Evolutionary conservation across 768 basidiomycete genomes (phyloP), one percentile per base, ranked within the genome.

Genomic region (Mycena vulgaris): DNA sequence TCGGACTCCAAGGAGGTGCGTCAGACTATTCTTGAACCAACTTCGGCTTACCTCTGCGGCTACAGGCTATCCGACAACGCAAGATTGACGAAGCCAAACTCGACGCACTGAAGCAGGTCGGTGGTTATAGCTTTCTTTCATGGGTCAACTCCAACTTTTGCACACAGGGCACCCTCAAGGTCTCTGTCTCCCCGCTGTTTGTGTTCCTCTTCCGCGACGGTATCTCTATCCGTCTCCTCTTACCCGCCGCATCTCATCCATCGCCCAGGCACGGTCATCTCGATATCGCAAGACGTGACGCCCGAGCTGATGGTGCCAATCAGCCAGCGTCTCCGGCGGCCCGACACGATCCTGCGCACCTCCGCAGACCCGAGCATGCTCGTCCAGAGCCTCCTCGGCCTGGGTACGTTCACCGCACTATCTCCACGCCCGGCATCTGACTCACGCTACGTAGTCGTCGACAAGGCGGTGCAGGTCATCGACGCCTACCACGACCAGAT

Each of bases 401-500:
- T 81, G 14, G 75, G 84, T 84, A 48, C 33, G 80, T 75, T 10
- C 25, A 7, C 2, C 1, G 19, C 39, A 14, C 8, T 23, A 1
- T 28, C 31, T 48, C 3, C 53, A 30, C 35, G 17, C 9, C 28
- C 19, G 6, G 5, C 40, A 14, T 39, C 45, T 45, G n/a, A 51
- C 45, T 31, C 30, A 23, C 35, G 47, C 14, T 27, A 5, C 40
- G 8, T 65, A 91, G 90, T 89, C 23, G 91, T 92, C 8, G 92
- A 93, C 77, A 85, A 87, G 37, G 85, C 89, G 0, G 76, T 93
- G 21, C 89, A 90, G 71, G 85, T 93, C 25, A 86, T 92, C 40
- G 92, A 92, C 63, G 88, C 89, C 68, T 93, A 92, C 76, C 90
- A 90, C 68, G 79, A 84, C 66, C 88, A 87, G 73, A 87, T 93